Conservation (phyloP, 2,329 filamentous ascomycete species). For the Anthostomella pinea region DNA sequence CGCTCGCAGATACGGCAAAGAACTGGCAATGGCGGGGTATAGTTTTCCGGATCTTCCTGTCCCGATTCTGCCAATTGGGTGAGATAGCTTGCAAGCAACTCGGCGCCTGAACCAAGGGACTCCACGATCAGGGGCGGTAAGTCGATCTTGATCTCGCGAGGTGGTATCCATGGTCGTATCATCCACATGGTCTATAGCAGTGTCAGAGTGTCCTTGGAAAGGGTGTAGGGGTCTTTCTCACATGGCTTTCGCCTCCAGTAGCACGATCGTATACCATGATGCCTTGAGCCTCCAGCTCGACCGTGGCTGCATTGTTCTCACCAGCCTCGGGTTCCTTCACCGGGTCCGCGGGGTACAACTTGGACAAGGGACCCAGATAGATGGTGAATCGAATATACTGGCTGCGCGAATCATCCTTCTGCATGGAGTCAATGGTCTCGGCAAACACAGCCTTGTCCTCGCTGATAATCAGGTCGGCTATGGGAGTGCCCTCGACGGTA, state of each 20-base stretch:
- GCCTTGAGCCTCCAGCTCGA: slow-evolving; percentile 91
- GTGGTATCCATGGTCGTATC: slow-evolving; percentile 85
- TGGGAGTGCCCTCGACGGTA: slow-evolving; percentile 70
- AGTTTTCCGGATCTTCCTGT: slow-evolving; percentile 68
- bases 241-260: slow-evolving; percentile 84
- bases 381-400: slow-evolving; percentile 83
- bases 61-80: slow-evolving; percentile 84
- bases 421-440: slow-evolving; percentile 83
- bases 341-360: slow-evolving; percentile 50
- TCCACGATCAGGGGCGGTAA: slow-evolving; percentile 86
- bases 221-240: slow-evolving; percentile 47
- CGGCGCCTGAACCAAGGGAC: slow-evolving; percentile 88
- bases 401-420: slow-evolving; percentile 88
- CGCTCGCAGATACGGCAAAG: slow-evolving; percentile 97
- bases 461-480: slow-evolving; percentile 74
- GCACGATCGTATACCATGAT: slow-evolving; percentile 96
- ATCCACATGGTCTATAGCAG: slow-evolving; percentile 92
- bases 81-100: slow-evolving; percentile 90
- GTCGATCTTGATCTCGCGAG: slow-evolving; percentile 93
- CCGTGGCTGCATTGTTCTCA: slow-evolving; percentile 46
- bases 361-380: slow-evolving; percentile 65
- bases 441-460: slow-evolving; percentile 78
- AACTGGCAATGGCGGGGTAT: slow-evolving; percentile 78
- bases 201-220: slow-evolving; percentile 21
- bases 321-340: slow-evolving; percentile 38